A percentile compares a stretch with the other conserved stretches of the same genome.
Evolutionary conservation across 768 basidiomycete genomes (phyloP).

Genomic region (Kwoniella botswanensis): DNA sequence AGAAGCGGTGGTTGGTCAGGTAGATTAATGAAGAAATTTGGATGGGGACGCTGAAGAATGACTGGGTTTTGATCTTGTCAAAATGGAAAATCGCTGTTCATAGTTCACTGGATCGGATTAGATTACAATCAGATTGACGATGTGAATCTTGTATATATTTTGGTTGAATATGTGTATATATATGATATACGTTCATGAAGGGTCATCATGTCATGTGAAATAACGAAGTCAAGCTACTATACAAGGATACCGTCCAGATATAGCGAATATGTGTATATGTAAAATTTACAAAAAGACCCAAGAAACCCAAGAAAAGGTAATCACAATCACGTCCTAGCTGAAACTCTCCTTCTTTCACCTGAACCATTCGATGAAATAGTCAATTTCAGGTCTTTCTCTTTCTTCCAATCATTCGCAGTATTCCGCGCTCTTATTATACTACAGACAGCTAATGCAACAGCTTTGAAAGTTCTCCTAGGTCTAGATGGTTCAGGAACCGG

Average conservation of each 20-base stretch:
- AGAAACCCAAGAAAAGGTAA: not conserved
- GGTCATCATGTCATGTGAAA: not conserved
- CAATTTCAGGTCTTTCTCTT: constrained; percentile 36
- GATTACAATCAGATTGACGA: not conserved
- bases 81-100: not conserved
- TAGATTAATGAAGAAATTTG: constrained; percentile 10
- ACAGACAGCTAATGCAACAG: constrained; percentile 50
- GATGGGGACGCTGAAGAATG: constrained; percentile 13
- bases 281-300: not conserved
- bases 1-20: constrained; percentile 11
- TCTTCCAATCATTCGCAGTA: constrained; percentile 38
- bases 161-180: not conserved
- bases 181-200: constrained; percentile 1
- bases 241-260: not conserved
- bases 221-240: not conserved
- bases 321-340: constrained; percentile 19
- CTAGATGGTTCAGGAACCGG: constrained; percentile 38
- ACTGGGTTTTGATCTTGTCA: not conserved
- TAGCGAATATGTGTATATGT: not conserved
- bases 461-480: constrained; percentile 38
- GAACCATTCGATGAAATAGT: constrained; percentile 18
- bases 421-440: constrained; percentile 47
- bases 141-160: not conserved
- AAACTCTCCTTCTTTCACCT: constrained; percentile 36
- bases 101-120: not conserved